Evolutionary conservation across 441 rosid species (phyloP).

Genomic region (Euphorbia schlechtendalii): DNA sequence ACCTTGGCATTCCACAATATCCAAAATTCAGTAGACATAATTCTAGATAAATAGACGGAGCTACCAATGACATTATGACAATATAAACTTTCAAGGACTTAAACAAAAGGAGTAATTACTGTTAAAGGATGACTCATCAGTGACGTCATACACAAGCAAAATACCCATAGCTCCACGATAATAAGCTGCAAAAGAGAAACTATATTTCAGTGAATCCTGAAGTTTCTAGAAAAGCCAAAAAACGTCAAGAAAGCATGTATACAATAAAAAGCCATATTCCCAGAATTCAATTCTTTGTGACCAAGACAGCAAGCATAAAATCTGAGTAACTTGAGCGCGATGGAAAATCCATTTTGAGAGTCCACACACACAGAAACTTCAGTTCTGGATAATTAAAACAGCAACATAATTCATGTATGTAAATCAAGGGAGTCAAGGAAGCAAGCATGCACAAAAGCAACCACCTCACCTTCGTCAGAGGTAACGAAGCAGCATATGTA

Average conservation of each 20-base stretch:
- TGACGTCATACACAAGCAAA: slow-evolving; percentile 92
- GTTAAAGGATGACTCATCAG: slow-evolving; percentile 93
- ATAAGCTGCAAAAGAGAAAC: slow-evolving; percentile 56
- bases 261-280: neutral
- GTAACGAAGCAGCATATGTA: neutral
- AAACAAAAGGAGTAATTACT: slow-evolving; percentile 35
- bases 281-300: neutral
- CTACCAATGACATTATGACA: neutral
- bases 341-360: neutral
- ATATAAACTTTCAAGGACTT: neutral
- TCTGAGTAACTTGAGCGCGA: neutral
- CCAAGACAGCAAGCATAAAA: neutral
- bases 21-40: no score
- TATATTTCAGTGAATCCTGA: slow-evolving; percentile 16
- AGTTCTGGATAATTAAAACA: neutral
- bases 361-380: neutral
- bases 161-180: slow-evolving; percentile 98
- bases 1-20: no score
- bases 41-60: no score
- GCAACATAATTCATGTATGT: no score
- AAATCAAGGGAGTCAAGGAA: no score
- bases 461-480: slow-evolving; percentile 2
- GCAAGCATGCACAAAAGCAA: no score
- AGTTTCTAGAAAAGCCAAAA: neutral
- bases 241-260: neutral